Evolutionary conservation across 225 moss, liverwort and hornwort genomes (phyloP).

Genomic region (Sphagnum contortum): DNA sequence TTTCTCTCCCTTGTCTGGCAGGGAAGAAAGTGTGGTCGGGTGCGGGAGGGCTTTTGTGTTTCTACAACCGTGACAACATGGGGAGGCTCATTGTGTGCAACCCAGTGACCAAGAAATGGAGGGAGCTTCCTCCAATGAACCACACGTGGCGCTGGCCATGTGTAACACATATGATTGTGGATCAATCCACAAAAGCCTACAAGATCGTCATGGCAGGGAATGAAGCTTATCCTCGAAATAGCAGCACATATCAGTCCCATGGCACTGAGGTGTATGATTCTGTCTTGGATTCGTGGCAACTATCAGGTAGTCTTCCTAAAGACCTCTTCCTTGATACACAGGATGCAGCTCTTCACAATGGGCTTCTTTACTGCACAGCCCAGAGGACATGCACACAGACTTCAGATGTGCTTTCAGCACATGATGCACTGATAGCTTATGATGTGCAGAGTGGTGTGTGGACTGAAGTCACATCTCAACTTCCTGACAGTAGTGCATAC

Average conservation of each 20-base stretch:
- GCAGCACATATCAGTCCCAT: conserved; percentile 10
- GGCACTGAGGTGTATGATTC: conserved; percentile 37
- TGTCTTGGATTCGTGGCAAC: conserved; percentile 5
- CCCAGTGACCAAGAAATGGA: conserved; percentile 25
- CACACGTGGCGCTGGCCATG: conserved; percentile 34
- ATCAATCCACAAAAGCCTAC: conserved; percentile 17
- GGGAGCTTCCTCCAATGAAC: conserved; percentile 10
- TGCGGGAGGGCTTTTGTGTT: conserved; percentile 29
- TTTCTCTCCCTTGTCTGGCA: neutral
- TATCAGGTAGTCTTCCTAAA: conserved; percentile 19
- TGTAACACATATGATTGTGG: conserved; percentile 31
- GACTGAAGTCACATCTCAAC: conserved; percentile 22
- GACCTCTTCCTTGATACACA: conserved; percentile 25
- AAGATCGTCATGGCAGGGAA: conserved; percentile 34
- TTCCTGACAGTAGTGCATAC: conserved; percentile 32
- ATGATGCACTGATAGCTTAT: conserved; percentile 31
- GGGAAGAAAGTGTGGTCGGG: conserved; percentile 22
- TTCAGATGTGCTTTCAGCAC: conserved; percentile 6
- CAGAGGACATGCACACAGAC: conserved; percentile 19
- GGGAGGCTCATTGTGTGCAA: conserved; percentile 29
- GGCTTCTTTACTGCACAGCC: conserved; percentile 29
- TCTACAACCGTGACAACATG: conserved; percentile 13
- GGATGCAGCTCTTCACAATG: conserved; percentile 29
- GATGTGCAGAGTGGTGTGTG: conserved; percentile 26
- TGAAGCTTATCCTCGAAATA: conserved; percentile 24